Base-by-base conservation (phyloP, 108 stramenopile genomes). In the Discostella stelligeroides region DNA sequence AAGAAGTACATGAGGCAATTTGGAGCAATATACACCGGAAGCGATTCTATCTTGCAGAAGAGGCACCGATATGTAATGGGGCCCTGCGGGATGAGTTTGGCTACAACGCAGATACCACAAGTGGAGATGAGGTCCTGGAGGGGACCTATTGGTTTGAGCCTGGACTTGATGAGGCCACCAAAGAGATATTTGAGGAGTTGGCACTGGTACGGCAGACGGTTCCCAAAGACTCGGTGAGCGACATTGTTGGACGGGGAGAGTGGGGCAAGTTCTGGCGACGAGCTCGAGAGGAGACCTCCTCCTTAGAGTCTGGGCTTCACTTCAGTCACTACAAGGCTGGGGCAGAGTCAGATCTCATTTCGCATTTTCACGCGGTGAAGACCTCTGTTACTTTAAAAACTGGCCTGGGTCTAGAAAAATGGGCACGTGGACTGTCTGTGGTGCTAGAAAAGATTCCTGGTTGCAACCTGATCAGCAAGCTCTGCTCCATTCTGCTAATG, bases 11-110 rank as follows among this genome's bases (percentile, higher is more conserved):
- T n/a, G 13, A 29, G 0, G 55, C 28, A 3, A 56, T 56, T 7
- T 56, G 55, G 55, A 13, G 0, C n/a, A 37, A 34, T 14, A 56
- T 56, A 4, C 55, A 56, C 14, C 7, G 29, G 12, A 56, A 56
- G 28, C 29, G 30, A 0, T 37, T 56, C 30, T n/a, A 56, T 37
- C 15, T 56, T 10, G 55, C 55, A 7, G 55, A 56, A 14, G 28
- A 56, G 23, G 66, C 66, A 0, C 66, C 66, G 9, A 43, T 67
- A 20, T 67, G 66, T 41, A 51, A 67, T 42, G 66, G 66, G 7
- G 37, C 23, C 2, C 53, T 67, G 2, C 29, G 53, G 25, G 40
- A 34, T 28, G 66, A 67, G 10, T 43, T 67, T 4, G 66, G 66
- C 0, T 67, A 67, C n/a, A n/a, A n/a, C n/a, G n/a, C n/a, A n/a